Evolutionary conservation across 116 monocot species (phyloP).

Genomic region (Posidonia oceanica): DNA sequence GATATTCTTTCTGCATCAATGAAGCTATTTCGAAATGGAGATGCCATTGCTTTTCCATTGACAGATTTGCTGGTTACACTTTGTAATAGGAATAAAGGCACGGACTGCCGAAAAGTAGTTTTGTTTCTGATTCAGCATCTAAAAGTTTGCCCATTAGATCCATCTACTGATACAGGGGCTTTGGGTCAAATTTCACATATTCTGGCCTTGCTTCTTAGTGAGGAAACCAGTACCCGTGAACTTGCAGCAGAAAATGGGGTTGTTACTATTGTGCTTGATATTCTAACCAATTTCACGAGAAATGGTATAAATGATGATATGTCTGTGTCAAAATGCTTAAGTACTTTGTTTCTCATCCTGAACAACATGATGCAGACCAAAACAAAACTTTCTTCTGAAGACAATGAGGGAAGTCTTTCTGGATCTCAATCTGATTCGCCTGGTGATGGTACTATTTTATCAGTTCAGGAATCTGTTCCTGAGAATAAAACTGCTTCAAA

Average conservation of each 20-base stretch:
- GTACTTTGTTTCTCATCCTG: conserved; percentile 54
- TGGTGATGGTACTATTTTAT: conserved; percentile 12
- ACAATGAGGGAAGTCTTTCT: conserved; percentile 17
- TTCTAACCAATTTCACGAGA: conserved; percentile 29
- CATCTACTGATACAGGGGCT: conserved; percentile 20
- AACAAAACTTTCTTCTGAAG: conserved; percentile 22
- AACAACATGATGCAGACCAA: conserved; percentile 46
- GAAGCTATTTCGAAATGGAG: conserved; percentile 36
- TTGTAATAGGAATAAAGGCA: conserved; percentile 57
- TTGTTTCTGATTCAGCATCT: conserved; percentile 44
- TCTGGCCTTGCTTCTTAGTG: conserved; percentile 45
- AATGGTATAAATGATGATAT: conserved; percentile 20
- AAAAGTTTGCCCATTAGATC: conserved; percentile 36
- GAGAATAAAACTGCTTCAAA: conserved; percentile 22
- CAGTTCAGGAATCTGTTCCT: conserved; percentile 11
- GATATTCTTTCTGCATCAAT: conserved; percentile 49
- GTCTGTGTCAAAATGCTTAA: conserved; percentile 36
- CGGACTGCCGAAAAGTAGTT: conserved; percentile 35
- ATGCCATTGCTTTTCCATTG: conserved; percentile 38
- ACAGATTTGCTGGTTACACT: conserved; percentile 60
- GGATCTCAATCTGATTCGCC: conserved; percentile 20
- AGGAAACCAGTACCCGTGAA: conserved; percentile 45
- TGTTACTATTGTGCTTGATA: conserved; percentile 30
- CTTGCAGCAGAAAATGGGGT: conserved; percentile 55
- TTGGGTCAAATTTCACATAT: conserved; percentile 47